Percentiles rank a stretch among this genome's conserved stretches.
Conservation (phyloP, 495 filamentous ascomycete species). For the Cairneyella variabilis region DNA sequence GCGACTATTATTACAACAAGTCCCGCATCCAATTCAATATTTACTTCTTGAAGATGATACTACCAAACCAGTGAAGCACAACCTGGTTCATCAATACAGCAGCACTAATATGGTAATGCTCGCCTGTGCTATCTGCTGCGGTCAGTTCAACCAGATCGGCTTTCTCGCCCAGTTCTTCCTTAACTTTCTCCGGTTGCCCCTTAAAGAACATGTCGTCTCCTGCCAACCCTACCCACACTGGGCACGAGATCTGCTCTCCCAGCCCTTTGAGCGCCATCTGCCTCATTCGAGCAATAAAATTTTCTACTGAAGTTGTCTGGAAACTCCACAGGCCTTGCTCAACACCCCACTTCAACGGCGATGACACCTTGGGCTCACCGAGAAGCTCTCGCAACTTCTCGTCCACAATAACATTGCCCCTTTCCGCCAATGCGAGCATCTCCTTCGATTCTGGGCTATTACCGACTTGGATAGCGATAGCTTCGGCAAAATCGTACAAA, state of each 20-base stretch:
- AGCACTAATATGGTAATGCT: slow-evolving; percentile 1
- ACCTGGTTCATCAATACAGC: slow-evolving; percentile 22
- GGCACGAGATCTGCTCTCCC: slow-evolving; percentile 27
- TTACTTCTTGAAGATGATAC: too few species aligned
- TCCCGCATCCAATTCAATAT: too few species aligned
- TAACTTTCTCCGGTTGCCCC: slow-evolving; percentile 32
- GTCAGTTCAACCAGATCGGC: slow-evolving; percentile 30
- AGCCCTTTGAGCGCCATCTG: slow-evolving; percentile 28
- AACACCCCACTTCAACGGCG: slow-evolving; percentile 37
- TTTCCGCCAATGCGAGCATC: neutral
- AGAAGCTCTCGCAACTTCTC: neutral
- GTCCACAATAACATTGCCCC: too few species aligned
- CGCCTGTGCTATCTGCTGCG: slow-evolving; percentile 15
- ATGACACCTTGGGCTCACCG: slow-evolving; percentile 11
- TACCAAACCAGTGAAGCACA: slow-evolving; percentile 33
- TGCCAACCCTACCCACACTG: slow-evolving; percentile 34
- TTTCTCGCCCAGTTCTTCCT: slow-evolving; percentile 28
- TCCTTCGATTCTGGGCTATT: neutral
- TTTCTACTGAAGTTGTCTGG: slow-evolving; percentile 28
- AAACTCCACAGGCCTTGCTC: slow-evolving; percentile 41
- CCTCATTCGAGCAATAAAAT: slow-evolving; percentile 25
- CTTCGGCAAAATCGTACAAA: slow-evolving; percentile 16
- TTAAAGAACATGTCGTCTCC: slow-evolving; percentile 33
- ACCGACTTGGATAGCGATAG: neutral
- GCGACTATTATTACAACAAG: too few species aligned